Percentiles rank a stretch among this genome's conserved stretches.
These are phyloP conservation scores for Amanita molliuscula DNA, from an alignment of 768 basidiomycete genomes.

Conservation along the genomic window DNA sequence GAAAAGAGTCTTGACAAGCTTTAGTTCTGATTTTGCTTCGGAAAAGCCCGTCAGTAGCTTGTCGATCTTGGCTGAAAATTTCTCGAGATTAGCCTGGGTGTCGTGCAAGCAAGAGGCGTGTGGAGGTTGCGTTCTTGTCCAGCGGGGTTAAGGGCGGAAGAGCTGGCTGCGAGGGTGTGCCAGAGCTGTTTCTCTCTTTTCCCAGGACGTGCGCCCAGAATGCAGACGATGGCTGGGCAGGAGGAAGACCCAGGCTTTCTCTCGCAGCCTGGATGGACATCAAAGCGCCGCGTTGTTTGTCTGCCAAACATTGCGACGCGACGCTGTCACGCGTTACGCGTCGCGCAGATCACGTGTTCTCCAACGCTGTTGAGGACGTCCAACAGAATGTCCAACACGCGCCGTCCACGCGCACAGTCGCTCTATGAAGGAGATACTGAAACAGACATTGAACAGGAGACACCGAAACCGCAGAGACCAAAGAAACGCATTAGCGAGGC, in stretches of 20 bases:
- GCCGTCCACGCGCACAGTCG: conserved; percentile 24
- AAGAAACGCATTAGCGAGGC: conserved; percentile 58
- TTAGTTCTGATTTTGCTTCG: conserved; percentile 42
- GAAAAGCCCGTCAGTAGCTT: conserved; percentile 40
- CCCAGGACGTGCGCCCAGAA: conserved; percentile 53
- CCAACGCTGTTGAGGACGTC: background rate
- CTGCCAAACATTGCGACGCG: conserved; percentile 4
- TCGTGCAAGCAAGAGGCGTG: conserved; percentile 69
- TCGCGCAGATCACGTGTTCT: conserved; percentile 9
- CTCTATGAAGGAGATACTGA: conserved; percentile 28
- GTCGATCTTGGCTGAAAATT: conserved; percentile 48
- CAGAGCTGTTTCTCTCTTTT: conserved; percentile 24
- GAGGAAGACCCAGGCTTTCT: conserved; percentile 10
- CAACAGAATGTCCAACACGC: conserved; percentile 22
- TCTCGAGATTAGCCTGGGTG: conserved; percentile 62
- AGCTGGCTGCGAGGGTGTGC: conserved; percentile 14
- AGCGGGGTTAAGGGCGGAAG: conserved; percentile 37
- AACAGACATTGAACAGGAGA: conserved; percentile 26
- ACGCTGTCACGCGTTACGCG: conserved; percentile 11
- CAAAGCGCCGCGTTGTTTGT: too few relatives aligned
- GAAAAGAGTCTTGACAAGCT: conserved; percentile 43
- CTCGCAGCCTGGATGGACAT: conserved; percentile 2
- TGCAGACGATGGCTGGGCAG: conserved; percentile 22
- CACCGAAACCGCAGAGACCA: conserved; percentile 29
- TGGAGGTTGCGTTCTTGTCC: conserved; percentile 61